These are phyloP conservation scores for Oryza rufipogon DNA, from an alignment of 176 grass and related monocot genomes.

Conservation along the genomic window DNA sequence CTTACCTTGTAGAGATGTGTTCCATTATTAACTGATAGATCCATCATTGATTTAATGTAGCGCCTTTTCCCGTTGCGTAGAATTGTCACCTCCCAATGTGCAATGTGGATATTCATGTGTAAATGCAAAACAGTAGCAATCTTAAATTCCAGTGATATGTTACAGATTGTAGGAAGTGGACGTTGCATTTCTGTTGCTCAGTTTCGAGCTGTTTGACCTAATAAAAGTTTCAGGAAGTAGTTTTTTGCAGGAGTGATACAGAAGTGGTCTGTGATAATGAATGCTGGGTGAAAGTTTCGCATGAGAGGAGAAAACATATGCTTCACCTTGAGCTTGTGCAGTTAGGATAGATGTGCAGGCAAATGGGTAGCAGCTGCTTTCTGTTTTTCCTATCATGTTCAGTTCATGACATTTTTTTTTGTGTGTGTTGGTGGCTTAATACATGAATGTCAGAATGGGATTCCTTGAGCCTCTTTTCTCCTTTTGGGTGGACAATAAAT, in stretches of 20 bases:
- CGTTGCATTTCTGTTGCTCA: neutral
- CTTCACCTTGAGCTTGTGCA: neutral
- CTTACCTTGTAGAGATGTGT: conserved; percentile 63
- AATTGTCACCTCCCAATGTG: conserved; percentile 14
- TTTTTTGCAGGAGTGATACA: neutral
- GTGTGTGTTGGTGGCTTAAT: too few relatives aligned
- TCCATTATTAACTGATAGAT: conserved; percentile 63
- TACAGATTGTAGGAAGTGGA: conserved; percentile 25
- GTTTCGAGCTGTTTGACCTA: conserved; percentile 16
- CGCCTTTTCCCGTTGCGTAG: conserved; percentile 39
- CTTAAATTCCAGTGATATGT: conserved; percentile 29
- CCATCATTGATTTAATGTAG: conserved; percentile 61
- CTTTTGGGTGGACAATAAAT: too few relatives aligned
- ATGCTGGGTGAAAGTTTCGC: neutral
- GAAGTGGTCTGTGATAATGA: neutral
- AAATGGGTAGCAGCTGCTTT: too few relatives aligned
- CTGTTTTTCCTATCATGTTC: too few relatives aligned
- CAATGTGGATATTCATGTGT: conserved; percentile 38
- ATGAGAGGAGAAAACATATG: neutral
- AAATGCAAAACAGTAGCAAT: conserved; percentile 50
- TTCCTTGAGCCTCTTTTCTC: too few relatives aligned
- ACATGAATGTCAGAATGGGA: too few relatives aligned
- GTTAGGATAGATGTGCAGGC: too few relatives aligned
- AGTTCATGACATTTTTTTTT: too few relatives aligned
- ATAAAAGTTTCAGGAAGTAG: neutral